phyloP scores from a whole-genome alignment of 352 stramenopile genomes.

The Globisporangium mamillatum region DNA sequence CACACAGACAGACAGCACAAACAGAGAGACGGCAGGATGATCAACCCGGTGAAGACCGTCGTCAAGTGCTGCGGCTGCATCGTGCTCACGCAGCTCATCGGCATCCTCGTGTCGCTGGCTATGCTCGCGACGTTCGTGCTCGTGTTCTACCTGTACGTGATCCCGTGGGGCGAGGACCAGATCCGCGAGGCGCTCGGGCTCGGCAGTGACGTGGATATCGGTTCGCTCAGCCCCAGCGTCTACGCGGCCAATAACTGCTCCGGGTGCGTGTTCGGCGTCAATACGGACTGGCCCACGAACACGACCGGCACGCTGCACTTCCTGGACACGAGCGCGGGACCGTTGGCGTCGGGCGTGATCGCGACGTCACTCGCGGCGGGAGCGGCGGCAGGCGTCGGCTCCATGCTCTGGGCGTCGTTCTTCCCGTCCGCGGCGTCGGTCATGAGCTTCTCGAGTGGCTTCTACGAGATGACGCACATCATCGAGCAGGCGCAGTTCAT shows the following conservation, averaged over 20 bases:
- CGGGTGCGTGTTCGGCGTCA: constrained; percentile 80
- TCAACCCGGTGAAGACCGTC: constrained; percentile 27
- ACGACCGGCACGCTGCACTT: constrained; percentile 66
- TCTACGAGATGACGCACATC: constrained; percentile 87
- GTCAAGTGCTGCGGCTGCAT: constrained; percentile 81
- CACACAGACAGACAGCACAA: not conserved
- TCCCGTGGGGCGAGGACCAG: constrained; percentile 76
- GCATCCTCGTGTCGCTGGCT: constrained; percentile 51
- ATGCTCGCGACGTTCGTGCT: constrained; percentile 51
- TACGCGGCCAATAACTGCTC: constrained; percentile 71
- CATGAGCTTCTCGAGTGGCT: constrained; percentile 63
- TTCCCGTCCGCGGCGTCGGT: constrained; percentile 60
- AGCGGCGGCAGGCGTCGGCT: constrained; percentile 44
- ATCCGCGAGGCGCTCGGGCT: constrained; percentile 56
- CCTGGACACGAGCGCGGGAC: constrained; percentile 66
- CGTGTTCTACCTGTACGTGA: constrained; percentile 64
- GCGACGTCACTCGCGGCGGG: constrained; percentile 61
- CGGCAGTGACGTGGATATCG: constrained; percentile 41
- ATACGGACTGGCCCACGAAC: constrained; percentile 80
- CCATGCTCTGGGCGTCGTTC: constrained; percentile 72
- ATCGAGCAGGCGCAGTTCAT: constrained; percentile 85
- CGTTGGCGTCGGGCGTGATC: constrained; percentile 59
- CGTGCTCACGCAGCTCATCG: constrained; percentile 63
- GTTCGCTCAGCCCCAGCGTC: constrained; percentile 45
- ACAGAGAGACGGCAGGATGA: constrained; percentile 10